Percentiles rank a stretch among this genome's conserved stretches.
phyloP scores from a whole-genome alignment of 768 basidiomycete species.

The Pleurotus tuber-regium region DNA sequence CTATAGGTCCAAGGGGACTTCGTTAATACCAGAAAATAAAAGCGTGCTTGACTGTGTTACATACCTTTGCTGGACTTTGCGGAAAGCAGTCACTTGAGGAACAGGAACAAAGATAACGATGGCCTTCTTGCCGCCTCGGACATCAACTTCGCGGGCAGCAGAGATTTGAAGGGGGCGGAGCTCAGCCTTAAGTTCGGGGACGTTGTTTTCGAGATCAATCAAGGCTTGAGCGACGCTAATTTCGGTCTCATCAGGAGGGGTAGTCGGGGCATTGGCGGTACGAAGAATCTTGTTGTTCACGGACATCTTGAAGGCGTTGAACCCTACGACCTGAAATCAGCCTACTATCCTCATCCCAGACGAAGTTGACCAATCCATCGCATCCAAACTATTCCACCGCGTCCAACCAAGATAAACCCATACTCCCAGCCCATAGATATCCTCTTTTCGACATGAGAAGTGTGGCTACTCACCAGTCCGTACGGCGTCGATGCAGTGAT shows the following conservation, averaged over 20 bases:
- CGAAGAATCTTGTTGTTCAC: slow-evolving; percentile 85
- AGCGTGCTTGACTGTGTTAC: slow-evolving; percentile 20
- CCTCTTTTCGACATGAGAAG: neutral
- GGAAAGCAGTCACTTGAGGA: slow-evolving; percentile 97
- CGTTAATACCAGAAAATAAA: slow-evolving; percentile 11
- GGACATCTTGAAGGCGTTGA: slow-evolving; percentile 60
- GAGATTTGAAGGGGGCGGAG: slow-evolving; percentile 95
- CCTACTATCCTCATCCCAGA: slow-evolving; percentile 48
- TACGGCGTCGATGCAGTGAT: slow-evolving; percentile 5
- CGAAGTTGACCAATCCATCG: slow-evolving; percentile 35
- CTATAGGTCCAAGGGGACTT: slow-evolving; percentile 41
- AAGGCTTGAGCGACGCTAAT: slow-evolving; percentile 91
- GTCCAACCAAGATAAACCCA: slow-evolving; percentile 12
- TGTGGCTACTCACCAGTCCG: slow-evolving; percentile 8
- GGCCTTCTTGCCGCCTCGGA: slow-evolving; percentile 99
- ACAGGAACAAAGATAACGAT: slow-evolving; percentile 98
- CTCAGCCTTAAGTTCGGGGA: slow-evolving; percentile 97
- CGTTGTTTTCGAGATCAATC: slow-evolving; percentile 96
- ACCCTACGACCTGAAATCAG: slow-evolving; percentile 5
- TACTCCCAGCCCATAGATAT: neutral
- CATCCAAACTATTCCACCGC: slow-evolving; percentile 45
- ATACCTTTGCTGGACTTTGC: slow-evolving; percentile 94
- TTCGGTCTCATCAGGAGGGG: slow-evolving; percentile 90
- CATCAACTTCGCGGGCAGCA: slow-evolving; percentile 97
- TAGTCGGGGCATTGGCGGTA: slow-evolving; percentile 92